These are phyloP conservation scores for Spergularia azorica DNA, from an alignment of 179 eudicot genomes.

Conservation along the genomic window DNA sequence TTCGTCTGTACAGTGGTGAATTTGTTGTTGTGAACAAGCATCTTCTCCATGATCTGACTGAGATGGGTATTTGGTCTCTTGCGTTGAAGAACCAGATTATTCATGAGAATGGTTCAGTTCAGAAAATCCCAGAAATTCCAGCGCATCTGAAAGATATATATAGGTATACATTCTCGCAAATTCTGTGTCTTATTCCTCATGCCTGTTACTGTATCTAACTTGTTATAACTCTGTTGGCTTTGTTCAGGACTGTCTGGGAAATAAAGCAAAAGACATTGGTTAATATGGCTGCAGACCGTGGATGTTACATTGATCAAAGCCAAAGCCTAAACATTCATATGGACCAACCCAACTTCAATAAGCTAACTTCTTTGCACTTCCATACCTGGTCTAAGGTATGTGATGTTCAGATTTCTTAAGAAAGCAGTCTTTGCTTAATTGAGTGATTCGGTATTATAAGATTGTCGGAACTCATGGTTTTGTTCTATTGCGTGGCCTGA, in stretches of 20 bases:
- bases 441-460: not conserved
- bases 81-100: conserved; percentile 71
- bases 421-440: not conserved
- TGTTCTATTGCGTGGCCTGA: not conserved
- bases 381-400: conserved; percentile 78
- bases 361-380: conserved; percentile 83
- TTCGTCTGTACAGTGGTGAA: conserved; percentile 57
- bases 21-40: conserved; percentile 97
- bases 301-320: conserved; percentile 85
- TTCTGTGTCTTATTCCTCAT: no score
- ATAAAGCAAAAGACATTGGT: conserved; percentile 75
- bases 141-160: conserved; percentile 58
- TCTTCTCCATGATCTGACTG: conserved; percentile 80
- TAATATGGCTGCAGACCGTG: conserved; percentile 90
- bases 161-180: conserved; percentile 45
- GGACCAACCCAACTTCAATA: conserved; percentile 78
- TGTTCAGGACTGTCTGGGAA: conserved; percentile 85
- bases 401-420: not conserved
- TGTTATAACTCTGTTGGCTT: not conserved
- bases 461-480: not conserved
- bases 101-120: conserved; percentile 76
- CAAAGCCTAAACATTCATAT: conserved; percentile 87
- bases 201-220: not conserved
- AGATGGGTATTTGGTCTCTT: conserved; percentile 88
- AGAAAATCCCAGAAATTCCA: conserved; percentile 62